A percentile compares a stretch with the other conserved stretches of the same genome.
These are phyloP conservation scores for Nannizziopsis barbatae DNA, from an alignment of 2,329 filamentous ascomycete species.

Conservation along the genomic window DNA sequence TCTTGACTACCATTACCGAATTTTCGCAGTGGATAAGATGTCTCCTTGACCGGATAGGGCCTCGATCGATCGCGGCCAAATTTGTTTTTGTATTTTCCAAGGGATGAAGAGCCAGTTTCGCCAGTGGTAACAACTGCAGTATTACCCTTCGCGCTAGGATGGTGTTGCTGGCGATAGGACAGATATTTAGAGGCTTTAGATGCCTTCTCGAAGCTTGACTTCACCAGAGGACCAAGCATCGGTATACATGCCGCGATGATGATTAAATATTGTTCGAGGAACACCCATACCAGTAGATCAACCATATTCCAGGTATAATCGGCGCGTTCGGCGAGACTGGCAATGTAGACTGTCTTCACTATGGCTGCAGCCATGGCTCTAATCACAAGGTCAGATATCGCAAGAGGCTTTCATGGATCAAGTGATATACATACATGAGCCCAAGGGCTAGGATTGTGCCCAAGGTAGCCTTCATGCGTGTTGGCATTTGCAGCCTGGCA, in stretches of 20 bases:
- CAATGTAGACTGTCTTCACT: slow-evolving; percentile 10
- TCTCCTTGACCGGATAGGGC: neutral
- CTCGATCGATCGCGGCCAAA: neutral
- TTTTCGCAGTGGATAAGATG: neutral
- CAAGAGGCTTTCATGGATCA: neutral
- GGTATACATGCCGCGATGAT: slow-evolving; percentile 14
- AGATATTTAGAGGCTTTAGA: neutral
- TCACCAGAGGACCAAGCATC: slow-evolving; percentile 9
- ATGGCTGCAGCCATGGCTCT: slow-evolving; percentile 11
- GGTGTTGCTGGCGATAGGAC: neutral
- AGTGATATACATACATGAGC: slow-evolving; percentile 1
- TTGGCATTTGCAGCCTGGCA: slow-evolving; percentile 8
- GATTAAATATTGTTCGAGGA: slow-evolving; percentile 12
- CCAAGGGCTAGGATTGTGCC: slow-evolving; percentile 9
- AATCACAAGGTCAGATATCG: neutral
- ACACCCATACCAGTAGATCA: slow-evolving; percentile 9
- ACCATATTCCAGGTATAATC: slow-evolving; percentile 13
- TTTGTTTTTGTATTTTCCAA: slow-evolving; percentile 1
- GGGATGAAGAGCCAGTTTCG: neutral
- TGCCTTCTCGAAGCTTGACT: slow-evolving; percentile 2
- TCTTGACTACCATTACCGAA: neutral
- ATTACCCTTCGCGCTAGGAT: too few species aligned
- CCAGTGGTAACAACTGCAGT: neutral
- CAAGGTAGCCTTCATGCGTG: slow-evolving; percentile 7
- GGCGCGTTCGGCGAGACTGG: slow-evolving; percentile 6